Conservation (phyloP, 305 asterid genomes). For the Fraxinus sp. region DNA sequence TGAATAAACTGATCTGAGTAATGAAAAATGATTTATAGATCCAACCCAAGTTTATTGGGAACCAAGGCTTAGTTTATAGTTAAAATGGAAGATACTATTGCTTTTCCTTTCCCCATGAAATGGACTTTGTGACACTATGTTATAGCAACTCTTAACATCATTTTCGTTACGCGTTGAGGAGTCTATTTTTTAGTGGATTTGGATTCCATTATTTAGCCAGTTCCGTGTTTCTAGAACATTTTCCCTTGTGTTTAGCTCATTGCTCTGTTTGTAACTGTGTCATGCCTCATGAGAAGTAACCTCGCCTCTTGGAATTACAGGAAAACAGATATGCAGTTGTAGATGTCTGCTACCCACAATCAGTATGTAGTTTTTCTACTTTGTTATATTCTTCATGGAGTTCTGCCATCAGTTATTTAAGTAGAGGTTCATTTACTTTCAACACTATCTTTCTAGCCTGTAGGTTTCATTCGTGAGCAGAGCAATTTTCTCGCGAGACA, state of each 20-base stretch:
- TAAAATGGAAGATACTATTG: not conserved
- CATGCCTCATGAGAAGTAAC: constrained; percentile 19
- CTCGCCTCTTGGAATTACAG: constrained; percentile 51
- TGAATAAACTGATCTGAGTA: not conserved
- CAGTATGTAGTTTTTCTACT: constrained; percentile 55
- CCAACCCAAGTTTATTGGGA: not conserved
- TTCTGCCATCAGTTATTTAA: constrained; percentile 27
- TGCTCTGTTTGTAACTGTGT: constrained; percentile 17
- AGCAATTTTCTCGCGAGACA: constrained; percentile 87
- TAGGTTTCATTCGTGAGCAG: constrained; percentile 88
- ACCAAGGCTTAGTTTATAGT: not conserved
- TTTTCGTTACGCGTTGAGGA: not conserved
- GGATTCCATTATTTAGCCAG: not conserved
- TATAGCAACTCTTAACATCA: not conserved
- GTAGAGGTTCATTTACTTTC: constrained; percentile 24
- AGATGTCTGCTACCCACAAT: constrained; percentile 81
- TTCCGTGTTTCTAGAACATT: not conserved
- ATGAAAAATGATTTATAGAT: not conserved
- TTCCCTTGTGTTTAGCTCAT: not conserved
- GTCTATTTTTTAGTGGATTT: not conserved
- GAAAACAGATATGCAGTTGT: constrained; percentile 84
- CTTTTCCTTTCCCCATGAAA: not conserved
- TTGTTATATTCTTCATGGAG: constrained; percentile 25
- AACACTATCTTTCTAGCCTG: constrained; percentile 63
- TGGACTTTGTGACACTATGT: not conserved